phyloP scores from a whole-genome alignment of 2,329 filamentous ascomycete genomes.

The Saccharata proteae region DNA sequence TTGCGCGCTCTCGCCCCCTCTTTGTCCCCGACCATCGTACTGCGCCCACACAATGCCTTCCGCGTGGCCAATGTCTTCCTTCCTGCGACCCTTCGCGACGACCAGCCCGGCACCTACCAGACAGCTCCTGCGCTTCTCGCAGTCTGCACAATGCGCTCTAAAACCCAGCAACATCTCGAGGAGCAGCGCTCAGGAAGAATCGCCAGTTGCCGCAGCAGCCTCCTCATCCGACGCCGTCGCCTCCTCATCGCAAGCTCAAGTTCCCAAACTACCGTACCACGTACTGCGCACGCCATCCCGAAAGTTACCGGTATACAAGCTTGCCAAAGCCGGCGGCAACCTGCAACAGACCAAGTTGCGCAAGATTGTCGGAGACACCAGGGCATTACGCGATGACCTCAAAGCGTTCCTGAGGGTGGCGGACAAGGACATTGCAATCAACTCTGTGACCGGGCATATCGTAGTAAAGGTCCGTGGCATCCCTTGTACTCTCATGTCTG shows the following conservation, averaged over 20 bases:
- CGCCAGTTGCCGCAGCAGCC: slow-evolving; percentile 13
- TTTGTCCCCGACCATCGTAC: neutral
- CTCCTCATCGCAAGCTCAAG: slow-evolving; percentile 19
- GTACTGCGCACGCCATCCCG: slow-evolving; percentile 59
- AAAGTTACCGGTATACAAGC: slow-evolving; percentile 66
- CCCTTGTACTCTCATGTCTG: no score
- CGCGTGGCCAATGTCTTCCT: slow-evolving; percentile 22
- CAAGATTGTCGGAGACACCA: slow-evolving; percentile 63
- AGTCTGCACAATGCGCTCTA: slow-evolving; percentile 7
- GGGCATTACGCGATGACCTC: slow-evolving; percentile 53
- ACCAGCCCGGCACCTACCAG: slow-evolving; percentile 24
- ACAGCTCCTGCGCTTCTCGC: slow-evolving; percentile 30
- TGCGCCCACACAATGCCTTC: slow-evolving; percentile 19
- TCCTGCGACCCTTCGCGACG: slow-evolving; percentile 28
- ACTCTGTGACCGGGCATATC: slow-evolving; percentile 58
- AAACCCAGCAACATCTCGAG: slow-evolving; percentile 15
- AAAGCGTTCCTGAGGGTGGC: slow-evolving; percentile 45
- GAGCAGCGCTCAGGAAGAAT: no score
- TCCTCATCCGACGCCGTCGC: slow-evolving; percentile 24
- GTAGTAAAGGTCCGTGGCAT: slow-evolving; percentile 18
- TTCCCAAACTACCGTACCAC: slow-evolving; percentile 47
- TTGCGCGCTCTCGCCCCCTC: neutral
- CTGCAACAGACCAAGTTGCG: slow-evolving; percentile 62
- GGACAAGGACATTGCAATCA: slow-evolving; percentile 43
- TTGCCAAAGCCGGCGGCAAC: slow-evolving; percentile 63